These are phyloP conservation scores for Kockovaella imperatae DNA, from an alignment of 768 basidiomycete genomes.

Conservation along the genomic window DNA sequence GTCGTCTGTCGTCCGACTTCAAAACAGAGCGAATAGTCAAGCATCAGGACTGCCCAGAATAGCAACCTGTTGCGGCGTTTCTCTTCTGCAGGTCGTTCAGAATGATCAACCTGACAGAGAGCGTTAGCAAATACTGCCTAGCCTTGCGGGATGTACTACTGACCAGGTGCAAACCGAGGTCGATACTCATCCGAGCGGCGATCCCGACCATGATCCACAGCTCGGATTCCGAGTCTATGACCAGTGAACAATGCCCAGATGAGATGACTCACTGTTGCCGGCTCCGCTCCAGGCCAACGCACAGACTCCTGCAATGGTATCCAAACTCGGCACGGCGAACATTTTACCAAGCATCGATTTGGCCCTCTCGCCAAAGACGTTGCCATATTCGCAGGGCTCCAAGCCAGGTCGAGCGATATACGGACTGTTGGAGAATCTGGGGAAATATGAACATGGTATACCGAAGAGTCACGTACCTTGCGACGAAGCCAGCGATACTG, in stretches of 20 bases:
- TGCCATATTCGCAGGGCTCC: slow-evolving; percentile 18
- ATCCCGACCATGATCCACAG: slow-evolving; percentile 26
- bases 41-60: slow-evolving; percentile 25
- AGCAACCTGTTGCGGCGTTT: slow-evolving; percentile 13
- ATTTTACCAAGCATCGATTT: slow-evolving; percentile 27
- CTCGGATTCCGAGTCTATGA: slow-evolving; percentile 24
- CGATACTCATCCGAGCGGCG: slow-evolving; percentile 27
- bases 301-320: slow-evolving; percentile 17
- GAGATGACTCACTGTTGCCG: slow-evolving; percentile 19
- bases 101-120: slow-evolving; percentile 3
- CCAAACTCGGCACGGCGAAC: slow-evolving; percentile 21
- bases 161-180: slow-evolving; percentile 30
- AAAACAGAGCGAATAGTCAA: slow-evolving; percentile 24
- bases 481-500: slow-evolving; percentile 23
- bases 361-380: slow-evolving; percentile 21
- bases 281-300: slow-evolving; percentile 17
- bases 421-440: slow-evolving; percentile 28
- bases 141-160: neutral
- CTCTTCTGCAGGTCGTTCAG: slow-evolving; percentile 11
- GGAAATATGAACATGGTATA: neutral
- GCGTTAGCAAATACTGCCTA: too few species aligned
- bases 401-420: slow-evolving; percentile 11
- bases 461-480: slow-evolving; percentile 15
- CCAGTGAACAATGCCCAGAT: neutral
- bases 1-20: slow-evolving; percentile 23